Base-by-base conservation (phyloP, 129 eudicot species). In the Centella asiatica region DNA sequence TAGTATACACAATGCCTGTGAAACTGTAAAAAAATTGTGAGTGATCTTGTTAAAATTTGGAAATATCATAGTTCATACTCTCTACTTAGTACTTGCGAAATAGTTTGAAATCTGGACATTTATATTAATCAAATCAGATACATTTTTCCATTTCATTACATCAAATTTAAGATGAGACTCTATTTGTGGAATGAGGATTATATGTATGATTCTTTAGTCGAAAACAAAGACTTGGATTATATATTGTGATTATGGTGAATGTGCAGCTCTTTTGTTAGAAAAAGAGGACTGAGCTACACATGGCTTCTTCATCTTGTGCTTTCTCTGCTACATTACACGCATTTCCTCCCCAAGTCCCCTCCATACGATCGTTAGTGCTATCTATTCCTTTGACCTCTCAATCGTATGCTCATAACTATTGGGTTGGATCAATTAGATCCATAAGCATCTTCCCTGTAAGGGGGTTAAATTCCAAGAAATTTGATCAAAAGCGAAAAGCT, bases 331-430 rank as follows among this genome's bases (percentile, higher is more conserved):
- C 53, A 22, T 12, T 48, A 42, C 42, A 42, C 56, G 24, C 69
- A 17, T 44, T 24, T 48, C 56, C 58, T 48, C 19, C 67, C 47
- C 62, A 56, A 70, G 66, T 68, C 57, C 66, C 53, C 17, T 58
- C 47, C 24, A n/a, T 52, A 62, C 53, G 31, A n/a, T 57, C n/a
- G 8, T 46, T 34, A 28, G 51, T 0, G 19, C 68, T 32, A 27
- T 62, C 48, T 36, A 26, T 39, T 44, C 75, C 72, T 15, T 62
- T 58, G 49, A 64, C 64, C 18, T 64, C 67, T 33, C 64, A 57
- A 23, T 51, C 24, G 12, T 34, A 39, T 34, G 20, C 51, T 26
- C 57, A 12, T 17, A 61, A 26, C 9, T 31, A 44, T 24, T 14
- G n/a, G 4, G 25, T 47, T 27, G 11, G 32, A 60, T 53, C 61